These are phyloP conservation scores for Drechslera avenae DNA, from an alignment of 2,329 filamentous ascomycete genomes.

Conservation along the genomic window DNA sequence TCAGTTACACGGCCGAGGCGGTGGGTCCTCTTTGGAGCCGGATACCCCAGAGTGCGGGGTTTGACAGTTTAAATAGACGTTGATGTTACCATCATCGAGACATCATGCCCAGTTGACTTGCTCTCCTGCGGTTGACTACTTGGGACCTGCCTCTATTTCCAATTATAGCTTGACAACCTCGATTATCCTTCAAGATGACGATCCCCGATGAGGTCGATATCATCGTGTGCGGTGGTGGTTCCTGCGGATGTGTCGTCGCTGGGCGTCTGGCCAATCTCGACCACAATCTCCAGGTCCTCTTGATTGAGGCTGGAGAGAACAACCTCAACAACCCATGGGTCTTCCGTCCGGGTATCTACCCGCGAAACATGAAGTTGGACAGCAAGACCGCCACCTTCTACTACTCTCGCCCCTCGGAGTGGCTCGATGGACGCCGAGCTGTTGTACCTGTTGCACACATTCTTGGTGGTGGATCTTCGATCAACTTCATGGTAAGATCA, in stretches of 20 bases:
- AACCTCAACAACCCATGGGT: slow-evolving; percentile 81
- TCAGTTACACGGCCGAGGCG: slow-evolving; percentile 22
- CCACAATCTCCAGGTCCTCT: slow-evolving; percentile 71
- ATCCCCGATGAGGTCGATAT: slow-evolving; percentile 81
- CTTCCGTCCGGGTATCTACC: slow-evolving; percentile 75
- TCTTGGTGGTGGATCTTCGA: slow-evolving; percentile 72
- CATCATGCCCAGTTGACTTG: slow-evolving; percentile 36
- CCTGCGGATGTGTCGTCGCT: slow-evolving; percentile 61
- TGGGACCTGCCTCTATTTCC: slow-evolving; percentile 1
- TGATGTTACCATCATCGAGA: slow-evolving; percentile 14
- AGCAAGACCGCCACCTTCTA: slow-evolving; percentile 84
- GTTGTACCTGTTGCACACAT: slow-evolving; percentile 77
- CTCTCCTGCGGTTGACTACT: slow-evolving; percentile 34
- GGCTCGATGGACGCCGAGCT: slow-evolving; percentile 71
- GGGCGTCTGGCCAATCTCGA: slow-evolving; percentile 73
- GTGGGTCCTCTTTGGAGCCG: slow-evolving; percentile 32
- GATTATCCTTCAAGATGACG: slow-evolving; percentile 53
- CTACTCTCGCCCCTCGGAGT: slow-evolving; percentile 74
- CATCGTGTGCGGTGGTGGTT: slow-evolving; percentile 77
- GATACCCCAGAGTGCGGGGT: slow-evolving; percentile 40
- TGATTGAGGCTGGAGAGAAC: slow-evolving; percentile 73
- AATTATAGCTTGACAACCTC: slow-evolving; percentile 5
- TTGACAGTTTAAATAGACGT: slow-evolving; percentile 34
- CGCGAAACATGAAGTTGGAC: slow-evolving; percentile 79
- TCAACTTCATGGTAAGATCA: slow-evolving; percentile 72